A percentile compares a stretch with the other conserved stretches of the same genome.
Evolutionary conservation across 2,329 filamentous ascomycete species (phyloP).

Genomic region (Neobulgaria alba): DNA sequence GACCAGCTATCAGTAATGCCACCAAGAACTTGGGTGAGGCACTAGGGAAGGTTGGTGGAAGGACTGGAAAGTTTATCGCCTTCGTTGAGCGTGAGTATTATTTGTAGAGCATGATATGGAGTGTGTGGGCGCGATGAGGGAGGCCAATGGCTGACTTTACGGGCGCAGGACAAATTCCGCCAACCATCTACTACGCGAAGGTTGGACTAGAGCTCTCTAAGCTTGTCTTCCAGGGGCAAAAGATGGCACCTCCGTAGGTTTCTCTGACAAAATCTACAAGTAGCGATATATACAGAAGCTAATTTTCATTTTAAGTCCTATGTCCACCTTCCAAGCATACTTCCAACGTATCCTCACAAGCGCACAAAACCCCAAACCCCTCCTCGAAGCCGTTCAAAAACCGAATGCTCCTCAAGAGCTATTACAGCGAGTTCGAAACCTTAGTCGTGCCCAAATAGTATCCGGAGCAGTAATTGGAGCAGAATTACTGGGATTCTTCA

Average conservation of each 20-base stretch:
- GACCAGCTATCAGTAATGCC: slow-evolving; percentile 65
- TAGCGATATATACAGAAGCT: slow-evolving; percentile 5
- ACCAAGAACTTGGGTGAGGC: slow-evolving; percentile 58
- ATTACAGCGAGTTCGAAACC: slow-evolving; percentile 54
- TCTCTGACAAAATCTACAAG: not conserved
- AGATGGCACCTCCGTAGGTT: slow-evolving; percentile 92
- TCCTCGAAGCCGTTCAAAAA: slow-evolving; percentile 37
- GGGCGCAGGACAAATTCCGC: slow-evolving; percentile 67
- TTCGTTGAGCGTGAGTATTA: slow-evolving; percentile 74
- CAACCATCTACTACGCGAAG: slow-evolving; percentile 83
- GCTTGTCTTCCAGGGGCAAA: slow-evolving; percentile 78
- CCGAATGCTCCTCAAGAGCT: slow-evolving; percentile 42
- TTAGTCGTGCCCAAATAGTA: slow-evolving; percentile 62
- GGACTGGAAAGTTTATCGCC: slow-evolving; percentile 67
- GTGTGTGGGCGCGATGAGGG: not conserved
- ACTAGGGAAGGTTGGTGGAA: slow-evolving; percentile 70
- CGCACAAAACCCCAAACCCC: slow-evolving; percentile 57
- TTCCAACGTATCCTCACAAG: slow-evolving; percentile 67
- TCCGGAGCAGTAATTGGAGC: slow-evolving; percentile 70
- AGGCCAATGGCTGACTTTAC: slow-evolving; percentile 20
- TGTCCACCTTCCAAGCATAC: slow-evolving; percentile 79
- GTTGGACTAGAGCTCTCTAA: slow-evolving; percentile 82
- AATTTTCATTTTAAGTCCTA: slow-evolving; percentile 43
- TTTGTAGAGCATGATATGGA: not conserved
- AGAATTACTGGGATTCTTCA: slow-evolving; percentile 94